phyloP scores from a whole-genome alignment of 306 rosid species.

The Chamaecrista fasciculata region DNA sequence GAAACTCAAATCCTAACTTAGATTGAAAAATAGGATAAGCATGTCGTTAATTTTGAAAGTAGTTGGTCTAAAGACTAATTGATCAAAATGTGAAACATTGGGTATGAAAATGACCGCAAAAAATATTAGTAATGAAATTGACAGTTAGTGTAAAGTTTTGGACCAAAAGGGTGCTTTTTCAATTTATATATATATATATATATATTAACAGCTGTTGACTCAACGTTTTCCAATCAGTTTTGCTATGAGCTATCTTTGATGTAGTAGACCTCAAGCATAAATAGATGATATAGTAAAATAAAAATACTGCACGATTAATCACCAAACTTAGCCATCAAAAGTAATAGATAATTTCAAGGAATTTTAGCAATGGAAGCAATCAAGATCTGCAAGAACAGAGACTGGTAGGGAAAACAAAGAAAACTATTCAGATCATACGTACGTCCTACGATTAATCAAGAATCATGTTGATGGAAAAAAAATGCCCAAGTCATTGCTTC shows the following conservation, averaged over 20 bases:
- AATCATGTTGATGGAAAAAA: conserved; percentile 25
- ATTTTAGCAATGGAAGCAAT: background rate
- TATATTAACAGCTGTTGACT: too few species aligned
- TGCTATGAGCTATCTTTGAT: background rate
- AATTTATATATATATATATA: too few species aligned
- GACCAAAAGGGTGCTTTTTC: background rate
- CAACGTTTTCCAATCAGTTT: background rate
- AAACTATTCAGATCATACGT: conserved; percentile 6
- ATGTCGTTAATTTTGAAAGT: too few species aligned
- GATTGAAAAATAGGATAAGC: too few species aligned
- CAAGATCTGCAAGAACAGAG: background rate
- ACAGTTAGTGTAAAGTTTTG: too few species aligned
- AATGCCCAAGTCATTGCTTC: conserved; percentile 56
- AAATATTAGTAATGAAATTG: too few species aligned
- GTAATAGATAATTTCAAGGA: background rate
- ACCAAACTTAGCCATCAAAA: background rate
- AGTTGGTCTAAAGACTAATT: too few species aligned
- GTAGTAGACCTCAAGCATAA: background rate
- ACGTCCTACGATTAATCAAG: conserved; percentile 14
- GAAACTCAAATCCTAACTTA: too few species aligned
- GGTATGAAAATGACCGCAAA: too few species aligned
- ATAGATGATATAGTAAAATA: background rate
- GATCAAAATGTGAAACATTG: too few species aligned
- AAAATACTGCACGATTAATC: background rate
- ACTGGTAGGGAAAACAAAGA: background rate